These are phyloP conservation scores for Debaryomyces sp. DNA, from an alignment of 1,139 yeast species.

Conservation along the genomic window DNA sequence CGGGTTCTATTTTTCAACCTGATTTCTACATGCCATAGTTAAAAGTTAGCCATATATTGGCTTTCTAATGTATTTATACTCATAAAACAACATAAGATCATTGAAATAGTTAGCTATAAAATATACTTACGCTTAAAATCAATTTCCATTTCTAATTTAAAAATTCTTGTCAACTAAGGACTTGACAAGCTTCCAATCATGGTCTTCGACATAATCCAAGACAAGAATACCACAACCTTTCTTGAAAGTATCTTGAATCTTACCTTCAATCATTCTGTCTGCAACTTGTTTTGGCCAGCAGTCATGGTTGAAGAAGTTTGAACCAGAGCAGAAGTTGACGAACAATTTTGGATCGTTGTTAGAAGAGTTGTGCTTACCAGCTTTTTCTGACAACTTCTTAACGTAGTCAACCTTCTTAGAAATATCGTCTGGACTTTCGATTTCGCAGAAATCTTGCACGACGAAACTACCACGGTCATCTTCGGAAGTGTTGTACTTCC, in stretches of 20 bases:
- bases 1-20: background rate
- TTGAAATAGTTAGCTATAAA: background rate
- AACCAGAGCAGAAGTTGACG: constrained; percentile 74
- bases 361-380: constrained; percentile 52
- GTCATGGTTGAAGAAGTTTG: constrained; percentile 68
- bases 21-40: background rate
- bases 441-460: constrained; percentile 79
- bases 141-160: constrained; percentile 17
- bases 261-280: constrained; percentile 48
- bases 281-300: constrained; percentile 80
- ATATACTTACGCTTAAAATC: background rate
- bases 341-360: constrained; percentile 58
- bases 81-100: background rate
- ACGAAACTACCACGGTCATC: constrained; percentile 65
- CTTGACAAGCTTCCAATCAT: constrained; percentile 62
- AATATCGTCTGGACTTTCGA: constrained; percentile 54
- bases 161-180: constrained; percentile 60
- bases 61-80: background rate
- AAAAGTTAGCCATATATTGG: background rate
- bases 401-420: constrained; percentile 61
- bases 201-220: constrained; percentile 66
- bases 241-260: constrained; percentile 53
- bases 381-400: constrained; percentile 56
- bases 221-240: constrained; percentile 63
- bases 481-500: constrained; percentile 68